Evolutionary conservation across 2,329 filamentous ascomycete genomes (phyloP).

Genomic region (Microthyrium microscopicum): DNA sequence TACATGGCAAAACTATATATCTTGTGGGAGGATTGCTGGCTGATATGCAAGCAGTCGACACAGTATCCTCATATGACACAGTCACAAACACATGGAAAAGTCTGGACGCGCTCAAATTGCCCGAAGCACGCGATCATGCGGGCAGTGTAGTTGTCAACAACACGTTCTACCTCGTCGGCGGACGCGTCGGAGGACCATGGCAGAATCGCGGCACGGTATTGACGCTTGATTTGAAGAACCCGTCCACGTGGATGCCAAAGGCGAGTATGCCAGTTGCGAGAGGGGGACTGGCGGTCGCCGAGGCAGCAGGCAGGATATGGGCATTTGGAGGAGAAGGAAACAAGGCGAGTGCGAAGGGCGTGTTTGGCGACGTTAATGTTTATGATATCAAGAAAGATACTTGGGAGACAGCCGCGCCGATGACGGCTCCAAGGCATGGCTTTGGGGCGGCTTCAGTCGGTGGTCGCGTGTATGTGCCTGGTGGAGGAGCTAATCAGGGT

Average conservation of each 20-base stretch:
- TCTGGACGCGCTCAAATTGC: constrained; percentile 9
- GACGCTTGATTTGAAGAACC: constrained; percentile 13
- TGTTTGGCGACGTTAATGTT: constrained; percentile 10
- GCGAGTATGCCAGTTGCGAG: constrained; percentile 13
- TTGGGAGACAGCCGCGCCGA: constrained; percentile 11
- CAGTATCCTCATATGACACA: constrained; percentile 12
- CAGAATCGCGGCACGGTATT: constrained; percentile 13
- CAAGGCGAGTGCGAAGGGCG: constrained; percentile 3
- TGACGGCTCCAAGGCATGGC: constrained; percentile 15
- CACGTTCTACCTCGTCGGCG: constrained; percentile 15
- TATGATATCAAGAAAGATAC: constrained; percentile 11
- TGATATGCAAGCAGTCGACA: constrained; percentile 9
- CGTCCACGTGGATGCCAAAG: constrained; percentile 2
- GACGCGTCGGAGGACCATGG: constrained; percentile 10
- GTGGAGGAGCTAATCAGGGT: constrained; percentile 11
- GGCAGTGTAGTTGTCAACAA: constrained; percentile 12
- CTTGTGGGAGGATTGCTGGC: constrained; percentile 13
- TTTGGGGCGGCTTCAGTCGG: constrained; percentile 13
- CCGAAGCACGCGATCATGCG: constrained; percentile 13
- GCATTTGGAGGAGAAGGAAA: constrained; percentile 17
- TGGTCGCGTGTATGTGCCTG: constrained; percentile 13
- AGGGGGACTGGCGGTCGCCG: constrained; percentile 13
- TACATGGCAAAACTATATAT: constrained; percentile 11
- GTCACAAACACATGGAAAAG: constrained; percentile 9
- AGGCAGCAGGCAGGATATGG: constrained; percentile 13